Evolutionary conservation across 2,329 filamentous ascomycete genomes (phyloP), one percentile per base, ranked within the genome.

Genomic region (Teratosphaeria viscida): DNA sequence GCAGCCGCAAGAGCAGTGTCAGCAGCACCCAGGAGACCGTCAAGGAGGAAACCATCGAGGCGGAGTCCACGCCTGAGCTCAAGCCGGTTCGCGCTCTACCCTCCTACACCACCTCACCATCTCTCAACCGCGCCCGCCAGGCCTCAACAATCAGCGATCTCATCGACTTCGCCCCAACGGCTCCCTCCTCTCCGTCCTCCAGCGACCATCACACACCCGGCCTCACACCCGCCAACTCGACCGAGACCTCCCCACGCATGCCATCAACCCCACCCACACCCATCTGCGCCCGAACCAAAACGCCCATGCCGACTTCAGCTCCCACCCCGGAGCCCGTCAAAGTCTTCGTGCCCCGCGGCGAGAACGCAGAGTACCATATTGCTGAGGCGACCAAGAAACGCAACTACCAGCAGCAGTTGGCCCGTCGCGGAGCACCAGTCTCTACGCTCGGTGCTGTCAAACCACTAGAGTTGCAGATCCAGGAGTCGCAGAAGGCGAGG

Each of bases 291-390:
- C 43, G n/a, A 26, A 54, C 47, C 49, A 29, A 53, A 19, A 29
- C 49, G 47, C 34, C 19, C 34, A 16, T 19, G 53, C 19, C 26
- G 26, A 29, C 34, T 19, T 55, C 23, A 19, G 19, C 27, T 32
- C 53, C 26, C 14, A 19, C 14, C 39, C 23, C 39, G 37, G 57
- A 58, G 23, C 29, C 52, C 52, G 8, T 14, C 53, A 65, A 61
- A 57, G 62, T 70, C 60, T 71, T 71, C 60, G 66, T 71, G 19
- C 68, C 69, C 11, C 62, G 62, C 19, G 67, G 69, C 59, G 69
- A 71, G 47, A 68, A 67, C 10, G 61, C 62, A 26, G 62, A 65
- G 19, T 16, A 52, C 4, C 69, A 71, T 58, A 66, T 71, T 56
- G 65, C 67, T 12, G 66, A 66, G n/a, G 63, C 58, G n/a, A 49